Conservation (phyloP, 805 yeast species). For the Cephaloascus fragrans region DNA sequence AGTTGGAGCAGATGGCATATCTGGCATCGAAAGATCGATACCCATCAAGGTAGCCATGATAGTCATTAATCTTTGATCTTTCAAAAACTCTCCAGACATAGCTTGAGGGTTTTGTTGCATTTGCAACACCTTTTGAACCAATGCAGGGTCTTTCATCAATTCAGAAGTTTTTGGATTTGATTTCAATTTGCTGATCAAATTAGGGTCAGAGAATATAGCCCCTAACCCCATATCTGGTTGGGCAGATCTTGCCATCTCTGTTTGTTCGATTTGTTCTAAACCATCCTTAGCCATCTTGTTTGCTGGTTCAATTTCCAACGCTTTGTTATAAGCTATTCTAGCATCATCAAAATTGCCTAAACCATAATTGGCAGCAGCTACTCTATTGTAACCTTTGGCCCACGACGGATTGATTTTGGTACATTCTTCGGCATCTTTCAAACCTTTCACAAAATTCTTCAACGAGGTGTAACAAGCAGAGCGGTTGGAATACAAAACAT, state of each 20-base stretch:
- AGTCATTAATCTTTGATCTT: constrained; percentile 83
- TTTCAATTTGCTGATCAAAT: constrained; percentile 63
- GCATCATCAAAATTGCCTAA: constrained; percentile 73
- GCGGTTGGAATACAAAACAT: constrained; percentile 87
- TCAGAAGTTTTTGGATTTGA: constrained; percentile 82
- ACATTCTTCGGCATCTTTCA: constrained; percentile 79
- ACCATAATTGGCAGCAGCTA: constrained; percentile 91
- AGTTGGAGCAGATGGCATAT: constrained; percentile 10
- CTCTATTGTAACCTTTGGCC: constrained; percentile 94
- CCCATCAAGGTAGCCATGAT: constrained; percentile 83
- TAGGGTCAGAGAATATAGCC: constrained; percentile 72
- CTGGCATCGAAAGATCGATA: constrained; percentile 50
- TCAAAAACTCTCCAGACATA: constrained; percentile 56
- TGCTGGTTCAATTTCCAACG: constrained; percentile 67
- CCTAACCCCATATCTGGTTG: constrained; percentile 72
- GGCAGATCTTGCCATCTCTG: constrained; percentile 39
- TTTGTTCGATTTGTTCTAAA: constrained; percentile 54
- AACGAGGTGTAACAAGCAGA: constrained; percentile 85
- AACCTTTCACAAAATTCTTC: constrained; percentile 64
- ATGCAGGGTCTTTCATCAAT: constrained; percentile 76
- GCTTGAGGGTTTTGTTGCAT: constrained; percentile 68
- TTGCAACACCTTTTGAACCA: constrained; percentile 58
- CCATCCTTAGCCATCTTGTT: constrained; percentile 89
- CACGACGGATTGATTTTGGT: constrained; percentile 73
- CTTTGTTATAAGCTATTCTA: constrained; percentile 58